phyloP scores from a whole-genome alignment of 192 early-diverging fungal species.

The Backusella tuberculispora region DNA sequence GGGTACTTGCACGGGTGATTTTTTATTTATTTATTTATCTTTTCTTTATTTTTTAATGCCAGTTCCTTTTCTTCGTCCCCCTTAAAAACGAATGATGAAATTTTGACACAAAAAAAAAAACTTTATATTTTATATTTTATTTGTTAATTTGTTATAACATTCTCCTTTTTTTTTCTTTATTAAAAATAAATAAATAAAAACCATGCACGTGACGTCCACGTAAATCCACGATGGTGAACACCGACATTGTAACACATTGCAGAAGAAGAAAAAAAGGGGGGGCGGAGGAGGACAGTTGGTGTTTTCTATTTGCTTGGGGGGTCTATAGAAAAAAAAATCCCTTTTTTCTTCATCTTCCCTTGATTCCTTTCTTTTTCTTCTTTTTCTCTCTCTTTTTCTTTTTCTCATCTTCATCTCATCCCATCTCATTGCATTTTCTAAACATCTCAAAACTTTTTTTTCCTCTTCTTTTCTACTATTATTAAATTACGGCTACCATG shows the following conservation, averaged over 20 bases:
- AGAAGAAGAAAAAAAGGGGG: background rate
- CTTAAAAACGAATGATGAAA: background rate
- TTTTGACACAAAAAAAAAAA: slow-evolving; percentile 42
- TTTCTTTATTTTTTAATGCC: too few relatives aligned
- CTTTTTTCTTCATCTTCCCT: slow-evolving; percentile 2
- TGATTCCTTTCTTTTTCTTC: background rate
- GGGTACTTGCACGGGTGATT: slow-evolving; percentile 61
- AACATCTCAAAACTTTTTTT: background rate
- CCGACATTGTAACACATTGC: slow-evolving; percentile 12
- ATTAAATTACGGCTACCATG: background rate
- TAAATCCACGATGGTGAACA: background rate
- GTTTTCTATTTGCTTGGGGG: slow-evolving; percentile 11
- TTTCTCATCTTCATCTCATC: background rate
- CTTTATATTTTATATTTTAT: slow-evolving; percentile 3
- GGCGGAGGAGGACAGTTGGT: background rate
- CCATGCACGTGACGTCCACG: slow-evolving; percentile 6
- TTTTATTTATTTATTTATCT: slow-evolving; percentile 34
- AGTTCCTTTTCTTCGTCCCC: background rate
- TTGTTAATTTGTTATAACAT: slow-evolving; percentile 46
- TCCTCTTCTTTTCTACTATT: too few relatives aligned
- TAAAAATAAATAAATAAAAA: background rate
- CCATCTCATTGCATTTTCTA: too few relatives aligned
- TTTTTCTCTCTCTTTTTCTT: slow-evolving; percentile 8
- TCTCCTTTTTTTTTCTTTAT: slow-evolving; percentile 46
- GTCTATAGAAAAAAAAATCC: background rate